These are phyloP conservation scores for Plasmodium knowlesi DNA, from an alignment of 169 alveolate genomes.

Conservation along the genomic window DNA sequence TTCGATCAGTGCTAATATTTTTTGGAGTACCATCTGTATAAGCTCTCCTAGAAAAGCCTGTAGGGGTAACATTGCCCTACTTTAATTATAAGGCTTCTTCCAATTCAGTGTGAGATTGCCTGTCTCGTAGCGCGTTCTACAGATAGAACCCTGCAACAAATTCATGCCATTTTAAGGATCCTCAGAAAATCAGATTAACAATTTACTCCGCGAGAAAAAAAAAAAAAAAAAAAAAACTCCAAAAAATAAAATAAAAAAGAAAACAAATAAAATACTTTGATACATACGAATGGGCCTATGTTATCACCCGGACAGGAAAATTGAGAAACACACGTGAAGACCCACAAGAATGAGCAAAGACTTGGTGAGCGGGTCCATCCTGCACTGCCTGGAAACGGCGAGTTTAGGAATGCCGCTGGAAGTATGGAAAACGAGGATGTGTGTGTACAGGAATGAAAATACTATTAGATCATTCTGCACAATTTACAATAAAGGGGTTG, in stretches of 20 bases:
- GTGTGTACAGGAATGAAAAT: slow-evolving; percentile 80
- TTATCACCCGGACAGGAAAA: neutral
- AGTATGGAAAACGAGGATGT: slow-evolving; percentile 87
- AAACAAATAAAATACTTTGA: neutral
- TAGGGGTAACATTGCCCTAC: neutral
- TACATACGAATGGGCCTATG: neutral
- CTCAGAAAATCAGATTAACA: neutral
- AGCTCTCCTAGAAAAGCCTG: neutral
- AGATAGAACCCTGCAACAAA: neutral
- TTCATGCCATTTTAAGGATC: neutral
- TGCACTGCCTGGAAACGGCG: slow-evolving; percentile 85
- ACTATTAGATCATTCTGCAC: slow-evolving; percentile 76
- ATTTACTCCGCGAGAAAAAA: neutral
- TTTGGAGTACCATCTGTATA: neutral
- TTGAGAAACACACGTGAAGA: neutral
- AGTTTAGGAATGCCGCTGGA: slow-evolving; percentile 87
- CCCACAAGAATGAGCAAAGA: slow-evolving; percentile 35
- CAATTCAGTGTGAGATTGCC: neutral
- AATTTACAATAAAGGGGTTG: slow-evolving; percentile 77
- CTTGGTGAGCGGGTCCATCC: slow-evolving; percentile 77
- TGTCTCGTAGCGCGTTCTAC: neutral
- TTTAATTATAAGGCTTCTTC: neutral
- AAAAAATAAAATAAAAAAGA: too few species aligned
- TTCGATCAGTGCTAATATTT: neutral
- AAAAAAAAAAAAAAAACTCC: slow-evolving; percentile 8